Evolutionary conservation across 352 stramenopile genomes (phyloP).

Genomic region (Phytophthora macrochlamydospora): DNA sequence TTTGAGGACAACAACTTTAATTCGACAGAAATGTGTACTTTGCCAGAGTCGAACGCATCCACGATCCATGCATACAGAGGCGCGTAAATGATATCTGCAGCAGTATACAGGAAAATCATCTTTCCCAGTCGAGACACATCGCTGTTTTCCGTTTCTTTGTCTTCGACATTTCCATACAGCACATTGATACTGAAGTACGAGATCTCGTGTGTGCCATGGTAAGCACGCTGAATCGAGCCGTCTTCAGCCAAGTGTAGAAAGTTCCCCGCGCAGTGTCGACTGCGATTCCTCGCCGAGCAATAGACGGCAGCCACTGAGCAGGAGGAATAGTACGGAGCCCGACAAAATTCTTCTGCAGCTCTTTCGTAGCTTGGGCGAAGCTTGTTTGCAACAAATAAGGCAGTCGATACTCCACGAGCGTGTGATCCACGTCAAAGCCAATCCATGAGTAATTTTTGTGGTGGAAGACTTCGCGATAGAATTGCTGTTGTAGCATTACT

Average conservation of each 20-base stretch:
- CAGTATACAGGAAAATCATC: slow-evolving; percentile 52
- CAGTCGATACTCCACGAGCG: slow-evolving; percentile 52
- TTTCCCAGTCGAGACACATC: slow-evolving; percentile 21
- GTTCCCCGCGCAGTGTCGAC: slow-evolving; percentile 53
- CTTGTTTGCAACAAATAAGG: slow-evolving; percentile 47
- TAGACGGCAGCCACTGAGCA: slow-evolving; percentile 40
- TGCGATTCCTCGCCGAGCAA: slow-evolving; percentile 49
- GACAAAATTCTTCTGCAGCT: slow-evolving; percentile 53
- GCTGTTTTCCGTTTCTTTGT: slow-evolving; percentile 9
- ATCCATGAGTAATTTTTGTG: slow-evolving; percentile 56
- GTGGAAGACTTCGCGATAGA: slow-evolving; percentile 41
- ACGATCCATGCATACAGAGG: slow-evolving; percentile 61
- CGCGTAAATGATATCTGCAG: slow-evolving; percentile 55
- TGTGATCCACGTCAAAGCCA: slow-evolving; percentile 65
- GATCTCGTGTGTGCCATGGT: slow-evolving; percentile 54
- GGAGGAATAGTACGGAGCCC: slow-evolving; percentile 31
- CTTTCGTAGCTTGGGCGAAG: slow-evolving; percentile 45
- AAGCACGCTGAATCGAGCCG: slow-evolving; percentile 44
- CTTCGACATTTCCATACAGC: slow-evolving; percentile 36
- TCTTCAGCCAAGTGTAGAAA: slow-evolving; percentile 55
- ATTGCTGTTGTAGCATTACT: slow-evolving; percentile 31
- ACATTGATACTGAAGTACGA: slow-evolving; percentile 52
- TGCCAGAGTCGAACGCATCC: slow-evolving; percentile 50
- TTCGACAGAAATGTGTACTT: slow-evolving; percentile 18
- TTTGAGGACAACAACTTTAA: not conserved